A percentile compares a stretch with the other conserved stretches of the same genome.
Evolutionary conservation across 2,329 filamentous ascomycete species (phyloP).

Genomic region (Remersonia thermophila): DNA sequence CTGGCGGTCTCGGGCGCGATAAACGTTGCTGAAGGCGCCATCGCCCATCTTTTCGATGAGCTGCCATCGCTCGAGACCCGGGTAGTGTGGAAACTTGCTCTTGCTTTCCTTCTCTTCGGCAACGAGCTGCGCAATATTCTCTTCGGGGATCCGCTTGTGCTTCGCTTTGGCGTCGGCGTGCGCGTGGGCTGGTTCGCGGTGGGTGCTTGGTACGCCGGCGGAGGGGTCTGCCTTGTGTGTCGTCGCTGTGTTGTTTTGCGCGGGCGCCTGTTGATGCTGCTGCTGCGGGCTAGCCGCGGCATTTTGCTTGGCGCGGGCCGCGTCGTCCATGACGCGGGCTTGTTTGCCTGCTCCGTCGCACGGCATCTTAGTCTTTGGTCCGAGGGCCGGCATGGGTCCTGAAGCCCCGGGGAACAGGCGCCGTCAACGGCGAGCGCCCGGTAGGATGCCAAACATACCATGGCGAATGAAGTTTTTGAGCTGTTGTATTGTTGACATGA

Average conservation of each 20-base stretch:
- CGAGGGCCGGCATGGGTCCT: too few species aligned
- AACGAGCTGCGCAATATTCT: slow-evolving; percentile 72
- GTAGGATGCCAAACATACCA: slow-evolving; percentile 35
- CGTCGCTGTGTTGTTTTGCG: slow-evolving; percentile 50
- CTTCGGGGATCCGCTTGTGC: slow-evolving; percentile 41
- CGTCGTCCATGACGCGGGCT: slow-evolving; percentile 54
- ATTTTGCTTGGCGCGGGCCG: slow-evolving; percentile 38
- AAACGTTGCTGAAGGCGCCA: slow-evolving; percentile 97
- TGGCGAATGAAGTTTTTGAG: slow-evolving; percentile 97
- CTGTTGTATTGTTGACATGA: slow-evolving; percentile 73
- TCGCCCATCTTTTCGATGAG: slow-evolving; percentile 96
- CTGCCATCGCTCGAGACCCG: slow-evolving; percentile 74
- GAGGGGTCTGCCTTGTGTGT: slow-evolving; percentile 24
- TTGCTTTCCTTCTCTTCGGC: slow-evolving; percentile 83
- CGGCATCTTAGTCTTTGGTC: slow-evolving; percentile 22
- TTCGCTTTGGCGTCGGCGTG: slow-evolving; percentile 22
- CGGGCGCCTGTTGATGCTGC: slow-evolving; percentile 18
- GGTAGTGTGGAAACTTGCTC: slow-evolving; percentile 75
- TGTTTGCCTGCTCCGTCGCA: slow-evolving; percentile 56
- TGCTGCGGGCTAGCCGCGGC: too few species aligned
- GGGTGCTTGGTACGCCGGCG: slow-evolving; percentile 48
- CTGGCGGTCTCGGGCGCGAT: slow-evolving; percentile 66
- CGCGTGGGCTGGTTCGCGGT: slow-evolving; percentile 42
- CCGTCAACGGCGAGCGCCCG: too few species aligned
- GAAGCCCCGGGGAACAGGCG: too few species aligned